A percentile compares a stretch with the other conserved stretches of the same genome.
These are phyloP conservation scores for Euphorbia tirucalli DNA, from an alignment of 345 rosid genomes.

Conservation along the genomic window DNA sequence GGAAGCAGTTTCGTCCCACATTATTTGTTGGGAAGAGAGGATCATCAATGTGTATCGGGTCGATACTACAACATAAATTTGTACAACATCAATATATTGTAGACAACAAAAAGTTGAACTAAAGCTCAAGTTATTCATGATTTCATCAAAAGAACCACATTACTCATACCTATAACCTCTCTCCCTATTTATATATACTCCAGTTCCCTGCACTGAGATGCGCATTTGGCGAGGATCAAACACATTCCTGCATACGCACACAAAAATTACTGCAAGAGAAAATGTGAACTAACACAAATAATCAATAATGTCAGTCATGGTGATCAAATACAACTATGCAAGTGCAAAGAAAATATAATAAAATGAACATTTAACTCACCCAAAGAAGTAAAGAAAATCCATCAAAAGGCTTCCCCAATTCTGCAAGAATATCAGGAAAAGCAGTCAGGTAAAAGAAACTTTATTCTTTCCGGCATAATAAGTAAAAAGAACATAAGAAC, in stretches of 20 bases:
- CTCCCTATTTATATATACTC: slow-evolving; percentile 79
- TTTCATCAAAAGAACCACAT: slow-evolving; percentile 5
- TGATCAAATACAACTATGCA: slow-evolving; percentile 2
- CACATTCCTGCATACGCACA: slow-evolving; percentile 62
- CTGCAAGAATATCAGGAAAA: slow-evolving; percentile 46
- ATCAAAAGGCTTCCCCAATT: slow-evolving; percentile 85
- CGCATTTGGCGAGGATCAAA: slow-evolving; percentile 99
- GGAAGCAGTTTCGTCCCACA: slow-evolving; percentile 96
- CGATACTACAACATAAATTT: slow-evolving; percentile 55
- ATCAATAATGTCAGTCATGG: neutral
- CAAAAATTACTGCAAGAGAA: neutral
- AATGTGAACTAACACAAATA: neutral
- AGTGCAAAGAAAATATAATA: slow-evolving; percentile 13
- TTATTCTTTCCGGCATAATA: neutral
- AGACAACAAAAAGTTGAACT: slow-evolving; percentile 14
- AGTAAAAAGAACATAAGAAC: neutral
- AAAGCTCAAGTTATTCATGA: slow-evolving; percentile 1
- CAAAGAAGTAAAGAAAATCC: slow-evolving; percentile 98
- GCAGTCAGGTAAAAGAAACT: slow-evolving; percentile 15
- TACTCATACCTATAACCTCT: slow-evolving; percentile 80
- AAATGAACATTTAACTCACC: slow-evolving; percentile 53
- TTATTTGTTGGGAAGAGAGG: slow-evolving; percentile 92
- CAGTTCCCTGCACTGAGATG: slow-evolving; percentile 90
- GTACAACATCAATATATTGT: slow-evolving; percentile 22
- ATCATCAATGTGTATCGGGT: slow-evolving; percentile 94